These are phyloP conservation scores for Xylariaceae sp. DNA, from an alignment of 2,329 filamentous ascomycete species.

Conservation along the genomic window DNA sequence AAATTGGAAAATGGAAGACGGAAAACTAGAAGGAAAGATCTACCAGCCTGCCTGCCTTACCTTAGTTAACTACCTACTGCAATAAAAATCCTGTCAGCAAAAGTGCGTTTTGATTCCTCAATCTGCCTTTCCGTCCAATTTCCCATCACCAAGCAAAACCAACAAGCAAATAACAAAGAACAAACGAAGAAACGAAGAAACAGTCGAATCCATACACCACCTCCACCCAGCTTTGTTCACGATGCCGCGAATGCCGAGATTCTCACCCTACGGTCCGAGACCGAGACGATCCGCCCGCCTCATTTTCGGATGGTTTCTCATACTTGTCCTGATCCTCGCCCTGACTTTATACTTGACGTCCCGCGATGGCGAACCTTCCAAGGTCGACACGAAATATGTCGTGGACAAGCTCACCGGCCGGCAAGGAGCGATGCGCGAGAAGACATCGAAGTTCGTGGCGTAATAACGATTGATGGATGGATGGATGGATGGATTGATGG, in stretches of 20 bases:
- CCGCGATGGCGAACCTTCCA: slow-evolving; percentile 21
- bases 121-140: not conserved
- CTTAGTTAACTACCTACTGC: too few relatives aligned
- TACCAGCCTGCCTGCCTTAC: too few relatives aligned
- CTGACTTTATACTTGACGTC: slow-evolving; percentile 27
- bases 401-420: slow-evolving; percentile 15
- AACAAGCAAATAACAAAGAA: not conserved
- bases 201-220: not conserved
- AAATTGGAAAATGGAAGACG: too few relatives aligned
- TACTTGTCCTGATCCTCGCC: slow-evolving; percentile 23
- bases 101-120: not conserved
- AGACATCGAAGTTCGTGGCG: slow-evolving; percentile 16
- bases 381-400: slow-evolving; percentile 18
- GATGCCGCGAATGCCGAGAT: slow-evolving; percentile 22
- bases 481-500: not conserved
- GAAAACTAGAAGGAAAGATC: too few relatives aligned
- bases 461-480: slow-evolving; percentile 1
- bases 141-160: not conserved
- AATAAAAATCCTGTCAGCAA: not conserved
- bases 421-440: slow-evolving; percentile 9
- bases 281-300: slow-evolving; percentile 26
- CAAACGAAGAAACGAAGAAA: not conserved
- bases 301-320: slow-evolving; percentile 27
- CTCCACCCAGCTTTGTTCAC: not conserved
- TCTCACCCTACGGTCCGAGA: slow-evolving; percentile 30